phyloP scores from a whole-genome alignment of 495 filamentous ascomycete genomes.

The Aspergillus nanangensis region DNA sequence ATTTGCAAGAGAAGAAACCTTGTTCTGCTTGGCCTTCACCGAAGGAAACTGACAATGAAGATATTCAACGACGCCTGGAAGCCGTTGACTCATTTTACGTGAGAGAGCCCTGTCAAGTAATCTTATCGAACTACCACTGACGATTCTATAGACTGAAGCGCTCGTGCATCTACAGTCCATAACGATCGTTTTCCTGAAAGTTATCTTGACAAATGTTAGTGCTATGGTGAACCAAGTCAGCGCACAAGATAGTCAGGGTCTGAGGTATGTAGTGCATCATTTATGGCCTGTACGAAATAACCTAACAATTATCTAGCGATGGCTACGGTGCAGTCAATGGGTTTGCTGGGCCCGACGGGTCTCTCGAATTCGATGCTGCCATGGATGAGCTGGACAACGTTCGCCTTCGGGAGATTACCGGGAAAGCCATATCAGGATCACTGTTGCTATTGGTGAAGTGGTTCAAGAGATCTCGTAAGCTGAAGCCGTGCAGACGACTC shows the following conservation, averaged over 20 bases:
- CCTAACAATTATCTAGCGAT: slow-evolving; percentile 23
- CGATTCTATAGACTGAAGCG: slow-evolving; percentile 53
- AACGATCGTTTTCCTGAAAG: slow-evolving; percentile 89
- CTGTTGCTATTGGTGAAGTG: slow-evolving; percentile 86
- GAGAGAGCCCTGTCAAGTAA: slow-evolving; percentile 31
- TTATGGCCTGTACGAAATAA: background rate
- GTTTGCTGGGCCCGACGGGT: slow-evolving; percentile 18
- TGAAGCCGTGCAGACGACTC: background rate
- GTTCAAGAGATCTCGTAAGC: slow-evolving; percentile 91
- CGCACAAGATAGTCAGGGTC: slow-evolving; percentile 36
- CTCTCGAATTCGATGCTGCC: slow-evolving; percentile 33
- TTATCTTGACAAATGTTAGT: slow-evolving; percentile 78
- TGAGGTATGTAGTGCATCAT: slow-evolving; percentile 24
- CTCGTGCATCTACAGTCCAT: slow-evolving; percentile 86
- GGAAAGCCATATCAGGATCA: slow-evolving; percentile 85
- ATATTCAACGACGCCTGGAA: slow-evolving; percentile 61
- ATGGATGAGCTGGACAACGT: slow-evolving; percentile 76
- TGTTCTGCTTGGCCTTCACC: slow-evolving; percentile 28
- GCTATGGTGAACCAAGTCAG: slow-evolving; percentile 50
- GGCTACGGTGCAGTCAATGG: slow-evolving; percentile 29
- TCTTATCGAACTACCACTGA: slow-evolving; percentile 9
- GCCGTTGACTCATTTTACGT: slow-evolving; percentile 84
- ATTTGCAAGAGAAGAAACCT: slow-evolving; percentile 21
- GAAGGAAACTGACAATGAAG: slow-evolving; percentile 53
- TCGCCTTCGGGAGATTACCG: slow-evolving; percentile 76